Conservation (phyloP, 1,284 basidiomycete genomes). For the Ceratobasidium sp. region DNA sequence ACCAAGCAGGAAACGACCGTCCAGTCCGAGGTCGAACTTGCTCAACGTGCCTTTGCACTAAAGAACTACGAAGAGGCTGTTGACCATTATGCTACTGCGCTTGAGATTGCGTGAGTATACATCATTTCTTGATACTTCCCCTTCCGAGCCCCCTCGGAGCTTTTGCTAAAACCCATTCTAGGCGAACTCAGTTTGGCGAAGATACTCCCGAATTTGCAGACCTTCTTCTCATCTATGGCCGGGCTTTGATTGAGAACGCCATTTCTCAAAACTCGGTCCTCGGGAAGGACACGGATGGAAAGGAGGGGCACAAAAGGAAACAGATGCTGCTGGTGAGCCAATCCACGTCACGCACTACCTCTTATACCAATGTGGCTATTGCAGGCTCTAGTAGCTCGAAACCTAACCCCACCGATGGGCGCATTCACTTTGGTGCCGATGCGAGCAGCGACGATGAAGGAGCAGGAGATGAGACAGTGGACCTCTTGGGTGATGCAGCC, state of each 20-base stretch:
- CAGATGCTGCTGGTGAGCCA: conserved; percentile 2
- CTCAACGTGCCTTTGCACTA: conserved; percentile 85
- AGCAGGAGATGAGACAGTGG: conserved; percentile 57
- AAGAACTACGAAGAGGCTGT: conserved; percentile 86
- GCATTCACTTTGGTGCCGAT: conserved; percentile 72
- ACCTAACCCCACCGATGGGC: conserved; percentile 1
- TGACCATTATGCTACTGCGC: conserved; percentile 80
- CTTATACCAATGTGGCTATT: background rate
- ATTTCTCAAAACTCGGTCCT: conserved; percentile 81
- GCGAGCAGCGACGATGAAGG: conserved; percentile 60
- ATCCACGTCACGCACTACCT: conserved; percentile 1
- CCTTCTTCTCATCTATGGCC: conserved; percentile 84
- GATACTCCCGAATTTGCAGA: conserved; percentile 80
- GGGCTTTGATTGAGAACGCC: conserved; percentile 86
- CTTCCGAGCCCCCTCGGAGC: conserved; percentile 21
- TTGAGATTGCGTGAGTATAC: conserved; percentile 74
- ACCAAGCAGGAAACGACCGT: conserved; percentile 49
- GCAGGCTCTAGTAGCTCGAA: conserved; percentile 33
- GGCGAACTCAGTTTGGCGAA: conserved; percentile 74
- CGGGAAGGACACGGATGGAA: conserved; percentile 72
- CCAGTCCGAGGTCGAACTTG: conserved; percentile 70
- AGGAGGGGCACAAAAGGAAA: conserved; percentile 46
- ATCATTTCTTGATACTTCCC: conserved; percentile 45
- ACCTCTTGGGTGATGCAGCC: conserved; percentile 65
- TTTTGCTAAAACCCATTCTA: conserved; percentile 48